Conservation (phyloP, 2,329 filamentous ascomycete genomes). For the Talaromyces sp. region DNA sequence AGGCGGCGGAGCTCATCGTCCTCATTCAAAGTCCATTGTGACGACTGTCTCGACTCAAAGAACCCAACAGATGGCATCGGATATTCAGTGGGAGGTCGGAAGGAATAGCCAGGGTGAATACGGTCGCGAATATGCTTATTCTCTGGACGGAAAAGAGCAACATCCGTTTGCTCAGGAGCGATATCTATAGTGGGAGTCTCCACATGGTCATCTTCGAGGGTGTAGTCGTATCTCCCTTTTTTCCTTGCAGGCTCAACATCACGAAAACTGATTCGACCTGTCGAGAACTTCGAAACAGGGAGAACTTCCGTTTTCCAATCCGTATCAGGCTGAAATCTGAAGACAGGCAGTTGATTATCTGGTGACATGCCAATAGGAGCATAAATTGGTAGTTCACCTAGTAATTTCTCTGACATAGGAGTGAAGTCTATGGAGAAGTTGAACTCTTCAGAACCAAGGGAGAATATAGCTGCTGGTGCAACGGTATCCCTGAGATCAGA, state of each 20-base stretch:
- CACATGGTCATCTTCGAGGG: slow-evolving; percentile 64
- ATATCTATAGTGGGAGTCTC: slow-evolving; percentile 50
- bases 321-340: slow-evolving; percentile 62
- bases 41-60: slow-evolving; percentile 79
- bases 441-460: slow-evolving; percentile 73
- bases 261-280: slow-evolving; percentile 69
- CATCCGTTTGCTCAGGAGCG: slow-evolving; percentile 65
- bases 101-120: slow-evolving; percentile 84
- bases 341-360: slow-evolving; percentile 52
- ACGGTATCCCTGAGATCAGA: slow-evolving; percentile 40
- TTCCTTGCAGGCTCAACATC: slow-evolving; percentile 64
- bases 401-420: slow-evolving; percentile 66
- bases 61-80: slow-evolving; percentile 86
- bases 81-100: slow-evolving; percentile 86
- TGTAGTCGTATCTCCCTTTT: slow-evolving; percentile 76
- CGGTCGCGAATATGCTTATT: slow-evolving; percentile 86
- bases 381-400: slow-evolving; percentile 78
- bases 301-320: slow-evolving; percentile 71
- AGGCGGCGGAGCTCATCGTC: slow-evolving; percentile 82
- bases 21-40: slow-evolving; percentile 85
- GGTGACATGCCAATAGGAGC: slow-evolving; percentile 55
- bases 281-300: slow-evolving; percentile 80
- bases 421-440: slow-evolving; percentile 73
- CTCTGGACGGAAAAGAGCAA: slow-evolving; percentile 83
- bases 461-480: slow-evolving; percentile 74